phyloP scores from a whole-genome alignment of 2,329 filamentous ascomycete species.

The Drechslera avenae region DNA sequence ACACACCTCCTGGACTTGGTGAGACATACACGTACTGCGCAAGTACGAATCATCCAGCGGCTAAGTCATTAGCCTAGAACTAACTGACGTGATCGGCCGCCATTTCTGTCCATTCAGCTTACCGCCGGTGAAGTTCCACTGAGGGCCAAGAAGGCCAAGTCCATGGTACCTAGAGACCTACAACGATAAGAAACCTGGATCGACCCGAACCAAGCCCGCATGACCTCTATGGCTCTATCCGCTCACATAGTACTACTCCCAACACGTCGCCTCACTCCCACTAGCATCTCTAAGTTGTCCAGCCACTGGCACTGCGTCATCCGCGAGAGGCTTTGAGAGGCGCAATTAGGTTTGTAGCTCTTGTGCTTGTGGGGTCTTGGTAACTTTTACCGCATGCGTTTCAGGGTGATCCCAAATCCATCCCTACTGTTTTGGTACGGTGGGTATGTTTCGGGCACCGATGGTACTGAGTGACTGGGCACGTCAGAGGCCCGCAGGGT shows the following conservation, averaged over 20 bases:
- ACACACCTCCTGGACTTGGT: conserved; percentile 1
- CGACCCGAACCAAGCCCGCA: conserved; percentile 2
- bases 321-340: no score
- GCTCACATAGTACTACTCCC: background rate
- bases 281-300: no score
- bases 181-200: conserved; percentile 8
- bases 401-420: conserved; percentile 8
- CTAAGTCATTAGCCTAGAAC: background rate
- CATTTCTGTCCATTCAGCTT: conserved; percentile 12
- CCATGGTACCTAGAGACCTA: conserved; percentile 16
- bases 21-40: conserved; percentile 1
- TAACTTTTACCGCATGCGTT: background rate
- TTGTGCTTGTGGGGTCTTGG: conserved; percentile 16
- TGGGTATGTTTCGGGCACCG: conserved; percentile 7
- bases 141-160: conserved; percentile 25
- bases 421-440: conserved; percentile 9
- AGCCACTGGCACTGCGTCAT: no score
- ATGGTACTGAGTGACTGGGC: background rate
- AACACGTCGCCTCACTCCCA: background rate
- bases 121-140: conserved; percentile 2
- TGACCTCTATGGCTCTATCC: background rate
- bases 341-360: conserved; percentile 3
- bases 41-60: background rate
- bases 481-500: background rate
- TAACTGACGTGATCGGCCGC: background rate